Evolutionary conservation across 176 grass and related monocot species (phyloP), one percentile per base, ranked within the genome.

Genomic region (Guadua angustifolia): DNA sequence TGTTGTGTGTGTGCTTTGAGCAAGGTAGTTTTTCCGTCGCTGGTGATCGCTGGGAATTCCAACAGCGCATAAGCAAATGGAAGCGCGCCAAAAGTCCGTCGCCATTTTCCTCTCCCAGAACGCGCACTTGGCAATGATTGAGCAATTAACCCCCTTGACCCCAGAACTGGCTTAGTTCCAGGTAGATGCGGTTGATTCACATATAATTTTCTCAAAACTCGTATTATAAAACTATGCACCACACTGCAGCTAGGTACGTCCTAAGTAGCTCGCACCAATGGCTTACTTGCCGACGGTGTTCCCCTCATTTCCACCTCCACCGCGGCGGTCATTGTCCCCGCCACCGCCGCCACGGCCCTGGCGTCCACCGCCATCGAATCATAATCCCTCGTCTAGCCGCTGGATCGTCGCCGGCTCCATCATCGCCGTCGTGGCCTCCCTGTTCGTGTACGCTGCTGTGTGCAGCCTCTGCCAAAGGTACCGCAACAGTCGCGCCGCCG

Each of bases 1-100:
- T n/a, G n/a, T n/a, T n/a, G n/a, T n/a, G n/a, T n/a, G n/a, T n/a
- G n/a, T n/a, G n/a, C n/a, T n/a, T n/a, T n/a, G n/a, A n/a, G n/a
- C n/a, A n/a, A n/a, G n/a, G n/a, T n/a, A n/a, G n/a, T n/a, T n/a
- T n/a, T n/a, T n/a, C n/a, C n/a, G n/a, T n/a, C n/a, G n/a, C n/a
- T n/a, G n/a, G n/a, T n/a, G n/a, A n/a, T n/a, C n/a, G n/a, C n/a
- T n/a, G n/a, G n/a, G n/a, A n/a, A n/a, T n/a, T n/a, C n/a, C n/a
- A n/a, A n/a, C n/a, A n/a, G n/a, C 14, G 50, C 38, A 38, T 45
- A 75, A 87, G 81, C 38, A 58, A 87, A 58, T 46, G 19, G 14
- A 68, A 57, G 16, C 17, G 1, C 5, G 60, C 24, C 15, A 81
- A 4, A 12, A 18, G 9, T 24, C 36, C 26, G 5, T 11, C 35